Evolutionary conservation across 345 rosid species (phyloP).

Genomic region (Eutrema yunnanense): DNA sequence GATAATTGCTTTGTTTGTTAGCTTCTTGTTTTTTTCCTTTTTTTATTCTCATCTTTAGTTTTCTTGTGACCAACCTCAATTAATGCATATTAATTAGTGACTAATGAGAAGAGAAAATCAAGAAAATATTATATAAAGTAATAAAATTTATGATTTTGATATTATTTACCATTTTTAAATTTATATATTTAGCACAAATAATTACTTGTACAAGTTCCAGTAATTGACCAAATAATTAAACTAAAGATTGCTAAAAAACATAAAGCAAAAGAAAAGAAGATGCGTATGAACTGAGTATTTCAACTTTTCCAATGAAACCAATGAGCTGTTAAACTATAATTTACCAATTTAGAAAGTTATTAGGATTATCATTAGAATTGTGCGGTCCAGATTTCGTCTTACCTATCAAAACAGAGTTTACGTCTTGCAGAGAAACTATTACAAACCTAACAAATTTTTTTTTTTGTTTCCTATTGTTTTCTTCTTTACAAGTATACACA

Average conservation of each 20-base stretch:
- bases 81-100: background rate
- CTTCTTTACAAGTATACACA: background rate
- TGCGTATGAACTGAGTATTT: too few relatives aligned
- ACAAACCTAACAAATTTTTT: background rate
- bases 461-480: background rate
- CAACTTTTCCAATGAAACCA: background rate
- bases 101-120: background rate
- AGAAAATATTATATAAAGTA: background rate
- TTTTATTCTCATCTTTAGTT: background rate
- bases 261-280: too few relatives aligned
- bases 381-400: slow-evolving; percentile 2
- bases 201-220: background rate
- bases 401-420: slow-evolving; percentile 1
- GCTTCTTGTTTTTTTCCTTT: background rate
- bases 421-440: background rate
- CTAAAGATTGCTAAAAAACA: background rate
- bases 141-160: background rate
- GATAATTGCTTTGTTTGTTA: slow-evolving; percentile 16
- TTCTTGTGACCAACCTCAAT: background rate
- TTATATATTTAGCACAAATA: background rate
- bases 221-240: background rate
- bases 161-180: background rate
- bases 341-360: background rate
- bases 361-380: background rate
- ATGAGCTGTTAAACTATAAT: background rate